These are phyloP conservation scores for Hibiscus trionum DNA, from an alignment of 345 rosid genomes.

Conservation along the genomic window DNA sequence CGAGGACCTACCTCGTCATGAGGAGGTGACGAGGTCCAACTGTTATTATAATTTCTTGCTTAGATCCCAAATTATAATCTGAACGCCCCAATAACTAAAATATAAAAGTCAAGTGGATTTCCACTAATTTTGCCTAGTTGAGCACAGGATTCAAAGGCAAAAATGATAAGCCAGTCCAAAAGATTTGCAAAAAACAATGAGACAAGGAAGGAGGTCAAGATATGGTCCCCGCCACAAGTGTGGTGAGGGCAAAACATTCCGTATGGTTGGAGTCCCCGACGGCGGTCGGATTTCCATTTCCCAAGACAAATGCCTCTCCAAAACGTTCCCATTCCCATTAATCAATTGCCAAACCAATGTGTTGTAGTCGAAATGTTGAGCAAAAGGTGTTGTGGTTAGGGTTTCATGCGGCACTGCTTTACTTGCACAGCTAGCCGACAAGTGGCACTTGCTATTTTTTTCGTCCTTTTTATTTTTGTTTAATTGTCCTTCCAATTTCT, in stretches of 20 bases:
- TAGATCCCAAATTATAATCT: no score
- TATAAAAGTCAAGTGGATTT: no score
- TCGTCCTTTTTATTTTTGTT: background rate
- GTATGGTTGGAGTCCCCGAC: conserved; percentile 22
- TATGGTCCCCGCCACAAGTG: conserved; percentile 37
- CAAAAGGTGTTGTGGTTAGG: conserved; percentile 25
- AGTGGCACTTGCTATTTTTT: conserved; percentile 31
- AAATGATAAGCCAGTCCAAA: background rate
- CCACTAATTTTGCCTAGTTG: no score
- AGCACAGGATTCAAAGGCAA: background rate
- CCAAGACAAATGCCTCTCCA: conserved; percentile 26
- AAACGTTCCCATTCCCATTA: background rate
- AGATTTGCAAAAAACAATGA: conserved; percentile 1
- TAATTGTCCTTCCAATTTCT: no score
- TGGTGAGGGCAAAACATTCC: conserved; percentile 30
- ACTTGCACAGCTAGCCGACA: conserved; percentile 50
- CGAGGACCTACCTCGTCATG: no score
- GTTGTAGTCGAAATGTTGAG: conserved; percentile 32
- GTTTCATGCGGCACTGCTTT: conserved; percentile 28
- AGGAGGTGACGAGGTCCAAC: no score
- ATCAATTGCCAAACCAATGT: conserved; percentile 11
- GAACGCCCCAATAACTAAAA: no score
- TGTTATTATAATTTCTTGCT: no score
- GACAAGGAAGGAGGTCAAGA: conserved; percentile 11
- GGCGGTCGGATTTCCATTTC: conserved; percentile 20